These are phyloP conservation scores for Solanum medicagineum DNA, from an alignment of 257 asterid genomes.

Conservation along the genomic window DNA sequence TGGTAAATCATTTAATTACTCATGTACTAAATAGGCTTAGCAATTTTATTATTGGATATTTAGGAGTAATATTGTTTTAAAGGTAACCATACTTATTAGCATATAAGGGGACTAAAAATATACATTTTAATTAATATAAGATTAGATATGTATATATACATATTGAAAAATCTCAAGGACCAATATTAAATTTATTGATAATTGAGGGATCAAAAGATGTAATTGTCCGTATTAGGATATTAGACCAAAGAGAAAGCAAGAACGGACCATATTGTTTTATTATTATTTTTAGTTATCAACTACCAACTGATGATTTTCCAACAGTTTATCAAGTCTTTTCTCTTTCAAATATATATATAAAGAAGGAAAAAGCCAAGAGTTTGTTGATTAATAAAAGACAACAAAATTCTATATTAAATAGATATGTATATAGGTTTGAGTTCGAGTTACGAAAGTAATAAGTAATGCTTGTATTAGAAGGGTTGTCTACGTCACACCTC, in stretches of 20 bases:
- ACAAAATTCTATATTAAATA: background rate
- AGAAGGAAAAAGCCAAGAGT: background rate
- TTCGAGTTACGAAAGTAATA: background rate
- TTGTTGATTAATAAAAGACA: background rate
- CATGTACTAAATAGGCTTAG: background rate
- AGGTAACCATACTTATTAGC: background rate
- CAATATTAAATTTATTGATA: background rate
- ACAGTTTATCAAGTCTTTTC: background rate
- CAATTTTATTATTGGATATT: background rate
- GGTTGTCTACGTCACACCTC: background rate
- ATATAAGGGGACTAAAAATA: background rate
- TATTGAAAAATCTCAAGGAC: background rate
- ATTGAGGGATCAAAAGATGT: background rate
- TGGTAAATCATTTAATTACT: too few relatives aligned
- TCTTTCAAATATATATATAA: background rate
- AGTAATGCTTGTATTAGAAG: background rate
- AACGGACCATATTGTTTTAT: background rate
- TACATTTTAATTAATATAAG: background rate
- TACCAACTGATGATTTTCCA: background rate
- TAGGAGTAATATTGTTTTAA: background rate
- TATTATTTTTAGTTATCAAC: background rate
- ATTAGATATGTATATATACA: background rate
- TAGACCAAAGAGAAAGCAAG: background rate
- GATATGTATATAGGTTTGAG: background rate
- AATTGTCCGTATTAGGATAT: background rate